Base-by-base conservation (phyloP, 2,329 filamentous ascomycete genomes). In the Pestalotiopsis sp. region DNA sequence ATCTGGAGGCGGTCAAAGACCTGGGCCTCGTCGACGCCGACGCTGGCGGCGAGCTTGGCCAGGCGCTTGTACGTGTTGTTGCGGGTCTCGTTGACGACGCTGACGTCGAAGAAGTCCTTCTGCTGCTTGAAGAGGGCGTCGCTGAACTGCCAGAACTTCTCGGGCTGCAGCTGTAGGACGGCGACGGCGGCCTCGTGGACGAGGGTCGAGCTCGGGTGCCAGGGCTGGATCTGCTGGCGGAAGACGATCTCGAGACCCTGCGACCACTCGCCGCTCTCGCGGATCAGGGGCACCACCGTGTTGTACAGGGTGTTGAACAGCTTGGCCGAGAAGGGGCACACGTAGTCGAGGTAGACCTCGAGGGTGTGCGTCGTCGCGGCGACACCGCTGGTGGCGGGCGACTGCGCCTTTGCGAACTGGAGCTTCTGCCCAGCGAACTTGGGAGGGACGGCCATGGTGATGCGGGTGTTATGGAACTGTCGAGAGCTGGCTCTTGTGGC, bases 151-250 rank as follows among this genome's bases (percentile, higher is more conserved):
- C 92, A 97, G 86, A 97, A 98, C 73, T 89, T 90, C 20, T 86
- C 84, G 0, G 93, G 91, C 2, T 89, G 84, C 6, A 93, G 80
- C 65, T 87, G 88, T 73, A 95, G 86, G 1, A 98, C 93, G 2
- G 94, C 95, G 39, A 94, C 87, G 3, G 85, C 95, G 39, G 94
- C 92, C 86, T 98, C 95, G 83, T 95, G 93, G 68, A 89, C 85
- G 12, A 94, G 86, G 6, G 92, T 94, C 56, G 90, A 94, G 23
- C 92, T 94, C 1, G 95, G 95, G 82, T 98, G 59, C 95, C 95
- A 97, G 14, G 94, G 94, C 83, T 97, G 94, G 76, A 98, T 89
- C 79, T 97, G 94, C 79, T 95, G 95, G 64, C 95, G 92, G 85
- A 98, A 93, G 76, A 98, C 88, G 74, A 97, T 85, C 74, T 92